These are phyloP conservation scores for Naganishia kalamii DNA, from an alignment of 768 basidiomycete species.

Conservation along the genomic window DNA sequence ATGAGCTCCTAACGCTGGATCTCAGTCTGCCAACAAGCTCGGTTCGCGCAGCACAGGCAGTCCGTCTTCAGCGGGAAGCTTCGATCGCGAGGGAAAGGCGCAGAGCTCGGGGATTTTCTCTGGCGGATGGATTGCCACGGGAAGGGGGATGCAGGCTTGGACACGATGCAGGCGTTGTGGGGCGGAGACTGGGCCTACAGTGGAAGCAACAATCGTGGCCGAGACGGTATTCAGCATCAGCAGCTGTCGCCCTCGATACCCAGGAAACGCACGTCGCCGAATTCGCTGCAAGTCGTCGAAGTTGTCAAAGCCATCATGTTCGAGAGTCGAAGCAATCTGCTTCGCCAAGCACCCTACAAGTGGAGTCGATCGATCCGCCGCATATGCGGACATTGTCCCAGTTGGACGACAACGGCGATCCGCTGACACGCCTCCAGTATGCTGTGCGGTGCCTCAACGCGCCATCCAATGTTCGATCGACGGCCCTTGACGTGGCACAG, in stretches of 20 bases:
- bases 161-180: not conserved
- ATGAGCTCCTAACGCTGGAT: slow-evolving; percentile 13
- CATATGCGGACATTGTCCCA: not conserved
- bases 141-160: not conserved
- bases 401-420: not conserved
- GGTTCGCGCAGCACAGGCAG: not conserved
- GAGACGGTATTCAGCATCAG: slow-evolving; percentile 6
- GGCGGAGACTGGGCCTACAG: not conserved
- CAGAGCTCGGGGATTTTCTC: not conserved
- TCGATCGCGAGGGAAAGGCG: not conserved
- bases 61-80: slow-evolving; percentile 3
- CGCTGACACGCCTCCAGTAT: not conserved
- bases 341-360: too few relatives aligned
- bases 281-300: not conserved
- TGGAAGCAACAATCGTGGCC: not conserved
- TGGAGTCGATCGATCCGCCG: not conserved
- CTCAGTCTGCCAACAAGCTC: slow-evolving; percentile 8
- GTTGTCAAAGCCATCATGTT: too few relatives aligned
- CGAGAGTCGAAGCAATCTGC: not conserved
- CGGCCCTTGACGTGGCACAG: too few relatives aligned
- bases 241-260: not conserved
- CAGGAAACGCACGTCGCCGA: not conserved
- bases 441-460: not conserved
- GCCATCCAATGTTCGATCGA: not conserved
- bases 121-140: too few relatives aligned